These are phyloP conservation scores for Warburgia ugandensis DNA, from an alignment of 164 flowering plant genomes.

Conservation along the genomic window DNA sequence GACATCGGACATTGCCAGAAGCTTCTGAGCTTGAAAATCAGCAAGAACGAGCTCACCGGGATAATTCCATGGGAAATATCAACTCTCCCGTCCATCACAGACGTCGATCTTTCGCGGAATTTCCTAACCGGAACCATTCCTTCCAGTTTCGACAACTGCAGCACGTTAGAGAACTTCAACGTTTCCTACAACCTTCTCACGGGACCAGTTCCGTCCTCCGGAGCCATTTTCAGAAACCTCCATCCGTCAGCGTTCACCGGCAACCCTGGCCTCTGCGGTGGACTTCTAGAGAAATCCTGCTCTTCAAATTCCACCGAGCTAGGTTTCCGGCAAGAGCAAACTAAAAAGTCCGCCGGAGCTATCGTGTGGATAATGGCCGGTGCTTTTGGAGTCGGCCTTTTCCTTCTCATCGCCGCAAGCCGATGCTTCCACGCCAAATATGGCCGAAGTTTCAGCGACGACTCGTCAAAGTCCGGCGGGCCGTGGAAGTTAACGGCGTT, in stretches of 20 bases:
- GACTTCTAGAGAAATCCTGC: constrained; percentile 42
- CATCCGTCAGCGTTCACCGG: constrained; percentile 76
- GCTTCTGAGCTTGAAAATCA: constrained; percentile 51
- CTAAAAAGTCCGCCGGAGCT: constrained; percentile 54
- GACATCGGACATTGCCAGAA: constrained; percentile 72
- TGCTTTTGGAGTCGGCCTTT: constrained; percentile 60
- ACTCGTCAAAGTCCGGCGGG: constrained; percentile 29
- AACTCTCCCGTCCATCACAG: constrained; percentile 60
- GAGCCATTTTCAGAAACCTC: constrained; percentile 49
- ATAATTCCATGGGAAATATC: constrained; percentile 84
- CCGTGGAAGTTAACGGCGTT: constrained; percentile 87
- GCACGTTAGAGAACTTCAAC: constrained; percentile 68
- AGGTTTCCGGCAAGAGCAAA: constrained; percentile 13
- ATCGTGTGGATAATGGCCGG: constrained; percentile 80
- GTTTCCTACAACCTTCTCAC: constrained; percentile 69
- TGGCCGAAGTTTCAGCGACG: constrained; percentile 6
- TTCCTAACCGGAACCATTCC: constrained; percentile 72
- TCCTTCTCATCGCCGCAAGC: constrained; percentile 53
- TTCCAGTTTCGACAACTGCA: constrained; percentile 50
- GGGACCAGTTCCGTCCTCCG: constrained; percentile 62
- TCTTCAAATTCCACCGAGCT: no score
- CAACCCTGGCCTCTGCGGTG: constrained; percentile 74
- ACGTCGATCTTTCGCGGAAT: constrained; percentile 71
- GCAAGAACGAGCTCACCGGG: constrained; percentile 54
- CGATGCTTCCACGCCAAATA: constrained; percentile 37